Evolutionary conservation across 305 asterid genomes (phyloP).

Genomic region (Andrographis paniculata): DNA sequence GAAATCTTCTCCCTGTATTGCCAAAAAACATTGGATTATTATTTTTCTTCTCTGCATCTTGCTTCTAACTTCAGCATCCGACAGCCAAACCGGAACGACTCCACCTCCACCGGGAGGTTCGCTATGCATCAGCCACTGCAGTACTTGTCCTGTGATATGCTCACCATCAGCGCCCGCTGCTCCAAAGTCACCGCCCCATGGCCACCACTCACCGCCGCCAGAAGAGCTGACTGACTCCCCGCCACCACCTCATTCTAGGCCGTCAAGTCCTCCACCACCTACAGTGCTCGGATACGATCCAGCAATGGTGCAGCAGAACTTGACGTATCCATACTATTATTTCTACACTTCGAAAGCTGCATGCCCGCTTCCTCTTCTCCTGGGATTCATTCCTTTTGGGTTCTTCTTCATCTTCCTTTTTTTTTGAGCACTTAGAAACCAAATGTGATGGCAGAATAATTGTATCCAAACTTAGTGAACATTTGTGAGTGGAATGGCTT

Average conservation of each 20-base stretch:
- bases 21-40: conserved; percentile 6
- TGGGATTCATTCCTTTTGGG: conserved; percentile 22
- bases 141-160: conserved; percentile 55
- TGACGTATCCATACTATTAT: conserved; percentile 52
- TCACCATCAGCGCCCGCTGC: conserved; percentile 32
- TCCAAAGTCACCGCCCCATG: conserved; percentile 16
- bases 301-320: conserved; percentile 37
- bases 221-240: conserved; percentile 21
- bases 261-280: conserved; percentile 25
- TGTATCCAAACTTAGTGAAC: too few relatives aligned
- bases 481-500: neutral
- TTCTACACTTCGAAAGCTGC: conserved; percentile 40
- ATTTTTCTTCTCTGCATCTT: conserved; percentile 15
- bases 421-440: conserved; percentile 6
- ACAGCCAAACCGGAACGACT: conserved; percentile 15
- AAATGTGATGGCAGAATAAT: neutral
- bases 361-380: conserved; percentile 15
- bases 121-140: conserved; percentile 54
- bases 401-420: conserved; percentile 17
- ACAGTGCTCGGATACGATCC: conserved; percentile 25
- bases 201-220: conserved; percentile 34
- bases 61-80: conserved; percentile 21
- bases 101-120: conserved; percentile 22
- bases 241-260: conserved; percentile 28
- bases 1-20: neutral